Evolutionary conservation across 768 basidiomycete species (phyloP).

Genomic region (Psilocybe cyanescens): DNA sequence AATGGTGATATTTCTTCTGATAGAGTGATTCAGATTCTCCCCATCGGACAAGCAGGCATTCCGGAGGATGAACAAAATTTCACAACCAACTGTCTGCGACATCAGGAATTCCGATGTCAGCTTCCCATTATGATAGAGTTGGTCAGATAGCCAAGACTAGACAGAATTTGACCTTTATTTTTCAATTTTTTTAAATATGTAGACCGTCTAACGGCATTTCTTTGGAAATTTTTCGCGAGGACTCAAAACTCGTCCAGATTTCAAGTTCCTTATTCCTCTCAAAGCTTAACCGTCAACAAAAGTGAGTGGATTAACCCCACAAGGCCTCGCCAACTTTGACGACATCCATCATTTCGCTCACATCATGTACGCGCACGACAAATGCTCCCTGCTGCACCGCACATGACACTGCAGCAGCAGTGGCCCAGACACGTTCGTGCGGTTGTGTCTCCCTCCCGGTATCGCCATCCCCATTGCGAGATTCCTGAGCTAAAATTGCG

Average conservation of each 20-base stretch:
- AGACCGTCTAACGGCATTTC: no score
- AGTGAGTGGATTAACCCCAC: neutral
- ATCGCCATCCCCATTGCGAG: slow-evolving; percentile 19
- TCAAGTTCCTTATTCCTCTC: no score
- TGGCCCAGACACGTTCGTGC: slow-evolving; percentile 76
- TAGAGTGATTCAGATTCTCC: slow-evolving; percentile 27
- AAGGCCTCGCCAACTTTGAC: slow-evolving; percentile 61
- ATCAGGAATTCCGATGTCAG: neutral
- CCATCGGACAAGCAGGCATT: slow-evolving; percentile 21
- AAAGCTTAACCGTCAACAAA: no score
- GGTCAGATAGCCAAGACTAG: neutral
- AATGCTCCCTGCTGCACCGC: slow-evolving; percentile 74
- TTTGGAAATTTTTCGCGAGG: no score
- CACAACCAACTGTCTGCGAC: slow-evolving; percentile 16
- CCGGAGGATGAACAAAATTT: slow-evolving; percentile 27
- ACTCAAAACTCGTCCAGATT: no score
- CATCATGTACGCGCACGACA: slow-evolving; percentile 85
- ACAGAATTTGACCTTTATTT: no score
- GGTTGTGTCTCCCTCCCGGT: slow-evolving; percentile 53
- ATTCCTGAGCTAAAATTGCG: slow-evolving; percentile 53
- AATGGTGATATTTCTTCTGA: slow-evolving; percentile 21
- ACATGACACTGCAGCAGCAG: slow-evolving; percentile 75
- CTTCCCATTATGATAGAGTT: neutral
- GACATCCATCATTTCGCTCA: slow-evolving; percentile 72
- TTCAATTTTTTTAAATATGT: no score